Conservation (phyloP, 75 land plant genomes). For the Selaginella tamariscina region DNA sequence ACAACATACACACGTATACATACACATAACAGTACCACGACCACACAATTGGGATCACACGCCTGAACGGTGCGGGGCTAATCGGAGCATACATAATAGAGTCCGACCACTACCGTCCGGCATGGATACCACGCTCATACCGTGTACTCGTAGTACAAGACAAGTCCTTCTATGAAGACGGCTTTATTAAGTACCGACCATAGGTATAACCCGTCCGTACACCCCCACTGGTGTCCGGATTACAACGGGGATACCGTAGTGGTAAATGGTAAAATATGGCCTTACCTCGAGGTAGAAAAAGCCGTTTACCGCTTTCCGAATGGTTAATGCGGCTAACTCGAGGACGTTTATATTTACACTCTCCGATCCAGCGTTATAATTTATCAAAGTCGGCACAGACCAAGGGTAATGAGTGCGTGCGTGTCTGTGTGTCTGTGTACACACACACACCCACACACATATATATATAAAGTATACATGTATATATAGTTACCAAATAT, state of each 20-base stretch:
- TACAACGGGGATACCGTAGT: constrained; percentile 13
- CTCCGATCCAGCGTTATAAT: not conserved
- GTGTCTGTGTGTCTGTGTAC: too few species aligned
- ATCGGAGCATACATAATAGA: constrained; percentile 11
- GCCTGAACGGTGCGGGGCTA: constrained; percentile 14
- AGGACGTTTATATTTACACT: constrained; percentile 9
- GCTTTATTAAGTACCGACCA: constrained; percentile 20
- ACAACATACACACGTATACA: too few species aligned
- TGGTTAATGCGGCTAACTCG: constrained; percentile 17
- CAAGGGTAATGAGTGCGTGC: too few species aligned
- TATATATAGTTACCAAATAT: too few species aligned
- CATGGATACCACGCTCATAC: not conserved
- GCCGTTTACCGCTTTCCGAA: constrained; percentile 7
- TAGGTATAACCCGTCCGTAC: constrained; percentile 9
- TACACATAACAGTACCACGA: too few species aligned
- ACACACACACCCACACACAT: too few species aligned
- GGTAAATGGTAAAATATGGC: constrained; percentile 20
- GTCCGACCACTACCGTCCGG: not conserved
- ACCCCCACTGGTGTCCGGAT: constrained; percentile 20
- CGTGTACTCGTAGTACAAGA: constrained; percentile 17
- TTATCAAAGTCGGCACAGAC: constrained; percentile 18
- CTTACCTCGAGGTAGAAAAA: constrained; percentile 14
- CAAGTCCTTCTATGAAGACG: constrained; percentile 14
- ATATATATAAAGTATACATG: too few species aligned
- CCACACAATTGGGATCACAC: constrained; percentile 20